phyloP scores from a whole-genome alignment of 169 alveolate genomes.

The Babesia divergens region DNA sequence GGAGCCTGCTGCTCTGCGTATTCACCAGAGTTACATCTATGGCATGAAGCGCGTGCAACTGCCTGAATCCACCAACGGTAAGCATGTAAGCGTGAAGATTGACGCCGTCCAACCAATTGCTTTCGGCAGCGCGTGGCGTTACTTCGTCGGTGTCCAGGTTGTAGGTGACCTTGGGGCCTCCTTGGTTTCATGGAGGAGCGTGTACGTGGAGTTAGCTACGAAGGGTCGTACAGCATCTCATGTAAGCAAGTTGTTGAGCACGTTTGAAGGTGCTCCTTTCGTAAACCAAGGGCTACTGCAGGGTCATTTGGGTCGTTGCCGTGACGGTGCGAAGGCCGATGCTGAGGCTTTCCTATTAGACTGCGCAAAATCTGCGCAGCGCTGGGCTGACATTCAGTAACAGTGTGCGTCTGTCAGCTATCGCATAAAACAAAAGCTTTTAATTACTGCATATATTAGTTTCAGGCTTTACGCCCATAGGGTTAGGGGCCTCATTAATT shows the following conservation, averaged over 20 bases:
- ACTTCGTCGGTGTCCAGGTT: slow-evolving; percentile 73
- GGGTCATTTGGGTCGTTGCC: slow-evolving; percentile 7
- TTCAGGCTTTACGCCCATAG: slow-evolving; percentile 42
- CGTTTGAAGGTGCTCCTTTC: slow-evolving; percentile 71
- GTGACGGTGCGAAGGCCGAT: slow-evolving; percentile 61
- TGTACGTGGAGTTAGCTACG: slow-evolving; percentile 61
- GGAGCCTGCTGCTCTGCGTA: slow-evolving; percentile 66
- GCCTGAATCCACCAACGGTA: slow-evolving; percentile 53
- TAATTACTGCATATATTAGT: neutral
- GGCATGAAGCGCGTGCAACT: slow-evolving; percentile 23
- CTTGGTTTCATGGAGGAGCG: slow-evolving; percentile 67
- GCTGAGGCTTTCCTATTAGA: slow-evolving; percentile 67
- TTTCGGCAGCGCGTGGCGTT: slow-evolving; percentile 69
- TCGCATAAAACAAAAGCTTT: no score
- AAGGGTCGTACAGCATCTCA: slow-evolving; percentile 67
- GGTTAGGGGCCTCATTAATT: slow-evolving; percentile 55
- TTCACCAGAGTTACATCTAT: slow-evolving; percentile 47
- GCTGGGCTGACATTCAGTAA: slow-evolving; percentile 71
- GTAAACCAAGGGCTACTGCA: slow-evolving; percentile 54
- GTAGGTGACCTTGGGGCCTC: slow-evolving; percentile 70
- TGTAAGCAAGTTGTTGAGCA: slow-evolving; percentile 51
- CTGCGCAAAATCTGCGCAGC: slow-evolving; percentile 68
- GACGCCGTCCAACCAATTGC: slow-evolving; percentile 76
- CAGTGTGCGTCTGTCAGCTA: neutral
- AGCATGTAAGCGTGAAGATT: slow-evolving; percentile 40